Evolutionary conservation across 148 eudicot genomes (phyloP).

Genomic region (Dianthus caryophyllus): DNA sequence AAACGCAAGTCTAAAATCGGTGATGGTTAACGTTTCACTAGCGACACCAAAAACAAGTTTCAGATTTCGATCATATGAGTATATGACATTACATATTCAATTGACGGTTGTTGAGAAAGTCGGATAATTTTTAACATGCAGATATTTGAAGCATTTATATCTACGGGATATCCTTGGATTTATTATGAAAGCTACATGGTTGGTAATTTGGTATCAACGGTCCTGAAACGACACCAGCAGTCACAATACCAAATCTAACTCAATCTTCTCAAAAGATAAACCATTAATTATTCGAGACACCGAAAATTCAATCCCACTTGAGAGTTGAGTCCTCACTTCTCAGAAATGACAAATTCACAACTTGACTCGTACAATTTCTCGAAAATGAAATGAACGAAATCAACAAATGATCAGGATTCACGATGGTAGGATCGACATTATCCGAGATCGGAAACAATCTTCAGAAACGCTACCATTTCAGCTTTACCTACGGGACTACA

Average conservation of each 20-base stretch:
- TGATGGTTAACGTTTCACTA: too few species aligned
- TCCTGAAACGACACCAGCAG: constrained; percentile 2
- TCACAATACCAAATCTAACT: constrained; percentile 8
- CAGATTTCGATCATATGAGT: not conserved
- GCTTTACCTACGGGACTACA: not conserved
- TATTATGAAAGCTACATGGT: not conserved
- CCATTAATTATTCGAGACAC: not conserved
- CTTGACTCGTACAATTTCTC: not conserved
- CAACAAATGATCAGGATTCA: not conserved
- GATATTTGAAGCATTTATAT: too few species aligned
- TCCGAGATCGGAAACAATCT: not conserved
- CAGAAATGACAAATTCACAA: not conserved
- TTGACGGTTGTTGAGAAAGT: not conserved
- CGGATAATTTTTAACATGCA: not conserved
- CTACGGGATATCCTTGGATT: constrained; percentile 1
- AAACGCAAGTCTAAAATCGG: too few species aligned
- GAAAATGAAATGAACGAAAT: not conserved
- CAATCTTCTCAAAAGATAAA: constrained; percentile 2
- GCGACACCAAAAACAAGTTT: not conserved
- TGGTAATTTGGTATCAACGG: not conserved
- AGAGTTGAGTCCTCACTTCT: not conserved
- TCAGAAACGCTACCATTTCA: not conserved
- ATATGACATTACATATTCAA: not conserved
- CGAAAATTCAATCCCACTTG: not conserved
- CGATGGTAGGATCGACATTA: not conserved